phyloP scores from a whole-genome alignment of 345 rosid genomes.

The Geranium brycei region DNA sequence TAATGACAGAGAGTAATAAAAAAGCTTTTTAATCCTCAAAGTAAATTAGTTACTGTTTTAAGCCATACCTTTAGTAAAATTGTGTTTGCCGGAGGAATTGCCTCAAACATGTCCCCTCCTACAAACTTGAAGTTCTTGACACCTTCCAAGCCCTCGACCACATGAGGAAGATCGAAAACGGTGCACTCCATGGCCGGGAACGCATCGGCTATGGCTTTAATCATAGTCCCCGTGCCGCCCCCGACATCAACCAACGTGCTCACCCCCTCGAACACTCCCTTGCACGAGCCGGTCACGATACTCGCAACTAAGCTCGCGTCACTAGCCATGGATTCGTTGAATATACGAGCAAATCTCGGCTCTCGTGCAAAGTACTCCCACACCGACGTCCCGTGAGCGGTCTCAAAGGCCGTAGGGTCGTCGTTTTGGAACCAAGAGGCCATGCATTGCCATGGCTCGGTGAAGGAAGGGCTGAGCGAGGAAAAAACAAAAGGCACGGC shows the following conservation, averaged over 20 bases:
- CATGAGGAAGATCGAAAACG: conserved; percentile 13
- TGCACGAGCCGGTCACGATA: conserved; percentile 9
- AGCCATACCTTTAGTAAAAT: conserved; percentile 21
- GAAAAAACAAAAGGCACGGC: background rate
- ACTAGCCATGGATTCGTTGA: conserved; percentile 19
- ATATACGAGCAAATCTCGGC: background rate
- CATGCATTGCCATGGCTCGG: conserved; percentile 12
- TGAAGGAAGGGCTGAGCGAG: conserved; percentile 6
- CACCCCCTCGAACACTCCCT: conserved; percentile 16
- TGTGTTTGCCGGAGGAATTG: conserved; percentile 22
- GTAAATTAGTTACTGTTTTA: no score
- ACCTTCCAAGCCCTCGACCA: conserved; percentile 13
- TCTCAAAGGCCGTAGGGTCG: conserved; percentile 3
- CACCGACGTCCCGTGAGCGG: background rate
- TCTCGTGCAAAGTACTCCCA: conserved; percentile 9
- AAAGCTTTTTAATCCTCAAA: no score
- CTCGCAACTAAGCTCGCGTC: conserved; percentile 13
- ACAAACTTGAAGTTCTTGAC: conserved; percentile 15
- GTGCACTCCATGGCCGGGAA: conserved; percentile 19
- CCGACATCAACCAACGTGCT: conserved; percentile 23
- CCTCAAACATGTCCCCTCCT: conserved; percentile 26
- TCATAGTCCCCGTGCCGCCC: conserved; percentile 20
- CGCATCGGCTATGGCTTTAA: conserved; percentile 12
- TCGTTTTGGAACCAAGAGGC: conserved; percentile 21
- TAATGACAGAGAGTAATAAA: no score